Evolutionary conservation across 495 filamentous ascomycete species (phyloP).

Genomic region (Daldinia vernicosa): DNA sequence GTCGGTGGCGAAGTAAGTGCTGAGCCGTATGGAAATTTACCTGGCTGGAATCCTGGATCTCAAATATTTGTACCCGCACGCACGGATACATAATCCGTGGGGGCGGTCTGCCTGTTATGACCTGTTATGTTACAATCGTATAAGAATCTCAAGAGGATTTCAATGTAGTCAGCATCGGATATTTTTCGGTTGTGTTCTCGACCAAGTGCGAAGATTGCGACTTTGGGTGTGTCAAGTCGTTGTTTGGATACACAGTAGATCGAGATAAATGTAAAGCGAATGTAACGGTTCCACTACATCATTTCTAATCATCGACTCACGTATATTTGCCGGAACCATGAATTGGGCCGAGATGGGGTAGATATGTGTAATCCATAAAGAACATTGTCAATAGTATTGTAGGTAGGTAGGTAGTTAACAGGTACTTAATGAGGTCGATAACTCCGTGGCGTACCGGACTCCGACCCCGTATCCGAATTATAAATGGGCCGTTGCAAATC

Average conservation of each 20-base stretch:
- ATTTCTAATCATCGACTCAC: background rate
- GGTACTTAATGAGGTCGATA: background rate
- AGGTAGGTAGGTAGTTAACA: too few relatives aligned
- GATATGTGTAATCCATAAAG: background rate
- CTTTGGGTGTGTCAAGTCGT: background rate
- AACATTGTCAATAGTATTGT: background rate
- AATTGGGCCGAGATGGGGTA: background rate
- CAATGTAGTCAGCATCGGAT: background rate
- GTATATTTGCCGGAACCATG: background rate
- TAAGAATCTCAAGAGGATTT: background rate
- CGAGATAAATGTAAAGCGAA: background rate
- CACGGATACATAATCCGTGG: background rate
- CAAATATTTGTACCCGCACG: background rate
- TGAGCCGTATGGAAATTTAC: background rate
- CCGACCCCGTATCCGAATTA: background rate
- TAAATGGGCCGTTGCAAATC: background rate
- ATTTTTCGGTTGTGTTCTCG: background rate
- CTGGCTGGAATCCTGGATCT: background rate
- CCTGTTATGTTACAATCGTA: background rate
- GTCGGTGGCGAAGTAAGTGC: background rate
- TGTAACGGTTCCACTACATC: background rate
- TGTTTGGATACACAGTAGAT: background rate
- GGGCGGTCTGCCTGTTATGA: background rate
- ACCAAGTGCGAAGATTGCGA: too few relatives aligned
- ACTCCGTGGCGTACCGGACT: background rate